Evolutionary conservation across 805 yeast genomes (phyloP).

Genomic region (Saccharomyces jurei): DNA sequence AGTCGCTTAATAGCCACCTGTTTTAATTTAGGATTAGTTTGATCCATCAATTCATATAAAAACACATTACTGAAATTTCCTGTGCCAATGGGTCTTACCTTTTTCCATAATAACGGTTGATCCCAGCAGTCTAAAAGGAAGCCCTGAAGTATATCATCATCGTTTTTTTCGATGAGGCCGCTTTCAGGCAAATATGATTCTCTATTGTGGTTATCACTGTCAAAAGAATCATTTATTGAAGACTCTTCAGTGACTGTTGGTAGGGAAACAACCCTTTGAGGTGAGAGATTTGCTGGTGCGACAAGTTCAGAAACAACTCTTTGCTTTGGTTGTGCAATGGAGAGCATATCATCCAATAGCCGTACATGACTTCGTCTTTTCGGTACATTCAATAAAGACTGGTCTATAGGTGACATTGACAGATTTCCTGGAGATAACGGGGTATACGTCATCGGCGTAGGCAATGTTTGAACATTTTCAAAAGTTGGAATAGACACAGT

Average conservation of each 20-base stretch:
- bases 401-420: constrained; percentile 14
- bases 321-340: constrained; percentile 5
- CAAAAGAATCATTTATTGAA: background rate
- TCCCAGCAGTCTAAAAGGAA: constrained; percentile 12
- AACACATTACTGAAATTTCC: constrained; percentile 67
- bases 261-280: constrained; percentile 21
- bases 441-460: constrained; percentile 28
- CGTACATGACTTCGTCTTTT: constrained; percentile 9
- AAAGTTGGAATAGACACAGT: constrained; percentile 17
- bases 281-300: constrained; percentile 11
- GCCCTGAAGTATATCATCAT: constrained; percentile 13
- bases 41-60: constrained; percentile 33
- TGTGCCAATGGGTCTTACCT: constrained; percentile 43
- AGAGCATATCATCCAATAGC: background rate
- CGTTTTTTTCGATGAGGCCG: constrained; percentile 3
- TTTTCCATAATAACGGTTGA: constrained; percentile 27
- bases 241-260: constrained; percentile 18
- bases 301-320: constrained; percentile 24
- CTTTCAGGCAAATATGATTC: background rate
- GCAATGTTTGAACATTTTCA: constrained; percentile 19
- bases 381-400: constrained; percentile 8
- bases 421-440: constrained; percentile 15
- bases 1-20: constrained; percentile 68
- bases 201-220: background rate
- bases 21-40: constrained; percentile 6